Base-by-base conservation (phyloP, 2,329 filamentous ascomycete genomes). In the Beauveria brongniartii region DNA sequence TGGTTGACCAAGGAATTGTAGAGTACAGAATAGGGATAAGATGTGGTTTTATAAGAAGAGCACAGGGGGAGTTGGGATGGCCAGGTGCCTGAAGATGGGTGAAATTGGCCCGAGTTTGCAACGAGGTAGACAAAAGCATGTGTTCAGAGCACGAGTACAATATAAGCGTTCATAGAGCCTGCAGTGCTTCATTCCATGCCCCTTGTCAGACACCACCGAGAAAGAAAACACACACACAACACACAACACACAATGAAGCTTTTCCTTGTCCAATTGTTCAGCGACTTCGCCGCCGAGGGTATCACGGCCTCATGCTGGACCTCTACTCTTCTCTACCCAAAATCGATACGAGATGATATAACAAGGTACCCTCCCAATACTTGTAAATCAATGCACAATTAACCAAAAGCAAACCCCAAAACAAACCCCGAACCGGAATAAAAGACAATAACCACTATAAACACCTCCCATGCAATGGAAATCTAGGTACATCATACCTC, bases 1-100 rank as follows among this genome's bases (percentile, higher is more conserved):
- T 80, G 77, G 77, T 69, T 80, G 34, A 46, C 43, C 0, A 55
- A 55, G 28, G 48, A 41, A 18, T 30, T 59, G 34, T 55, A 57
- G 34, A 46, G 12, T 9, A 12, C 24, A 6, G 24, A 18, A n/a
- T 12, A 10, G 48, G 24, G 18, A 26, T 47, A 22, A 47, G 12
- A 37, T 37, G 34, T 37, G 34, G 4, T 34, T 14, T 12, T 10
- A 34, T 14, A 14, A 14, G 12, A 10, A 37, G 4, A 37, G 12
- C 14, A 12, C 1, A 37, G 12, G 12, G 30, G 30, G 12, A 34
- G 4, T 37, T 37, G 12, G 34, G 12, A 37, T 37, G 34, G 34
- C 12, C 5, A 37, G 12, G 34, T 37, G 34, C 12, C 34, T 37
- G 34, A 37, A 14, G 12, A 37, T 37, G 34, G 5, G 12, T 37